These are phyloP conservation scores for Cercospora zeae-maydis DNA, from an alignment of 2,329 filamentous ascomycete genomes.

Conservation along the genomic window DNA sequence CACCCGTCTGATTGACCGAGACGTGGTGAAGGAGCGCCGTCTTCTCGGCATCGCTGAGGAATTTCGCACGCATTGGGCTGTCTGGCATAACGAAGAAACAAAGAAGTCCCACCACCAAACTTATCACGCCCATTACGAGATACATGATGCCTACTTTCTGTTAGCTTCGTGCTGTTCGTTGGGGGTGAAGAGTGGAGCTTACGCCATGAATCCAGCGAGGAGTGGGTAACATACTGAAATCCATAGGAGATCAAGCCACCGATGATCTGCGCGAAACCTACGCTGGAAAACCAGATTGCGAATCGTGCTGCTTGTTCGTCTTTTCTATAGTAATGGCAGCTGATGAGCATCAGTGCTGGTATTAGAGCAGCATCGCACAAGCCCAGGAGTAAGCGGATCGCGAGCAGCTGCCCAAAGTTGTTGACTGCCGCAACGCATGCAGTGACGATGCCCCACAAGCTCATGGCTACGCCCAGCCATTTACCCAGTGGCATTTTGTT, in stretches of 20 bases:
- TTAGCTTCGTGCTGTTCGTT: neutral
- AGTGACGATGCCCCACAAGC: conserved; percentile 16
- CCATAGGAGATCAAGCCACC: conserved; percentile 57
- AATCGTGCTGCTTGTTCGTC: conserved; percentile 61
- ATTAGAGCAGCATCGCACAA: conserved; percentile 15
- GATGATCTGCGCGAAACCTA: conserved; percentile 55
- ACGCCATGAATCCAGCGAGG: conserved; percentile 19
- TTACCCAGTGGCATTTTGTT: conserved; percentile 43
- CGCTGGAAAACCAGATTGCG: conserved; percentile 63
- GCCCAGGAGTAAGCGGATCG: conserved; percentile 19
- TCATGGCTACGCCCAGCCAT: conserved; percentile 15
- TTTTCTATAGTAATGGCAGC: conserved; percentile 28
- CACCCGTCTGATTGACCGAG: conserved; percentile 42
- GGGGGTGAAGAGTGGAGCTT: neutral
- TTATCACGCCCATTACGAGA: conserved; percentile 45
- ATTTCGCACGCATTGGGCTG: conserved; percentile 31
- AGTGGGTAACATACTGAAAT: conserved; percentile 44
- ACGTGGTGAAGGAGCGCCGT: conserved; percentile 48
- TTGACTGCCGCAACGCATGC: conserved; percentile 19
- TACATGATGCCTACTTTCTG: conserved; percentile 33
- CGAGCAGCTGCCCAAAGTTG: conserved; percentile 26
- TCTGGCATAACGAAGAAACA: conserved; percentile 34
- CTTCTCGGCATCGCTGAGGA: conserved; percentile 33
- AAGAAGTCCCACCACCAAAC: conserved; percentile 37
- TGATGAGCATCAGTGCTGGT: conserved; percentile 20